Evolutionary conservation across 106 monocot species (phyloP).

Genomic region (Allium fistulosum): DNA sequence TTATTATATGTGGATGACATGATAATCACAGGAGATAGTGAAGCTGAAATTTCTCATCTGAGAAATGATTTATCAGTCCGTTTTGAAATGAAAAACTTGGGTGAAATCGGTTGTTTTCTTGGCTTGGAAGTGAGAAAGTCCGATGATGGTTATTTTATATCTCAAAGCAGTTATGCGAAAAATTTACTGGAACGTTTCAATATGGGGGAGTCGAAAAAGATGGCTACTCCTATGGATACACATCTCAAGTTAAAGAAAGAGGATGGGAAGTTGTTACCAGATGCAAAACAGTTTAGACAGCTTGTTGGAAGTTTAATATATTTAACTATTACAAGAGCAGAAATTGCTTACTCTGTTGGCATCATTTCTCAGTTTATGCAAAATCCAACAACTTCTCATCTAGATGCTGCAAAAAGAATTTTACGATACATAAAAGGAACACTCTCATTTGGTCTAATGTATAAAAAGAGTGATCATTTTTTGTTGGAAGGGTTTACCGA

Average conservation of each 20-base stretch:
- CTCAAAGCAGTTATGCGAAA: slow-evolving; percentile 10
- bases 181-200: neutral
- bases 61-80: neutral
- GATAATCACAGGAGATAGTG: neutral
- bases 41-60: neutral
- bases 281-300: slow-evolving; percentile 3
- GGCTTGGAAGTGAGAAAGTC: no score
- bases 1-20: slow-evolving; percentile 1
- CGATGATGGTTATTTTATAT: slow-evolving; percentile 3
- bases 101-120: no score
- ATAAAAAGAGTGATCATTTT: neutral
- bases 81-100: slow-evolving; percentile 11
- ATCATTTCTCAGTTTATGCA: slow-evolving; percentile 15
- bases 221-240: slow-evolving; percentile 2
- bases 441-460: slow-evolving; percentile 2
- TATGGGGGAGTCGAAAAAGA: slow-evolving; percentile 1
- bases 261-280: neutral
- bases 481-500: slow-evolving; percentile 7
- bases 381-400: slow-evolving; percentile 2
- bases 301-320: slow-evolving; percentile 14
- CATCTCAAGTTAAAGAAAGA: slow-evolving; percentile 9
- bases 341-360: slow-evolving; percentile 15
- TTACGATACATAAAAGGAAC: slow-evolving; percentile 8
- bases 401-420: slow-evolving; percentile 14
- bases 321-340: slow-evolving; percentile 14